Evolutionary conservation across 1,139 yeast genomes (phyloP), one percentile per base, ranked within the genome.

Genomic region (Debaryomyces coudertii): DNA sequence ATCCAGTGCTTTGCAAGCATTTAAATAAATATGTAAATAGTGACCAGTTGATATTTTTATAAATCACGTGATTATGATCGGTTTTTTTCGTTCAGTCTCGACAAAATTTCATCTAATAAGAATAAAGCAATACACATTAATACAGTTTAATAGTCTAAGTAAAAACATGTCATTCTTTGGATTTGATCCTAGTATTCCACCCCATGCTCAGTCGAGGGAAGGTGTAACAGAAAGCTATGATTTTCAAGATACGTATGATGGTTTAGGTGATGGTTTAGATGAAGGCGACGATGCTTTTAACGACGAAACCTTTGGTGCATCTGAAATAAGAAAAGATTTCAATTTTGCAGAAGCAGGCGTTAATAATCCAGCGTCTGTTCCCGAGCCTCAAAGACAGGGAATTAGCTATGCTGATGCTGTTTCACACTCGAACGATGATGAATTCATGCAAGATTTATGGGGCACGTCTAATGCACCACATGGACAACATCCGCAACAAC

Each of bases 231-330:
- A 77, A 49, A 68, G 71, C 3, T 80, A 78, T 56, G 95, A 87
- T 59, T 90, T 88, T 60, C 95, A 89, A 56, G 95, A 90, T 44
- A 85, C 95, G 14, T 88, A 87, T 61, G 89, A 86, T 52, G 92
- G 92, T 3, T 76, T 87, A 48, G 93, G 90, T 2, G 88, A 80
- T 25, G 76, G 76, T 49, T 76, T 80, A 41, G 78, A 77, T 38
- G 95, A 87, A 53, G 84, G 80, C 29, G 90, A 85, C 48, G 97
- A 90, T 62, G 90, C 85, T 44, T 74, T 89, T 58, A 92, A 92
- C 62, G 87, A 84, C 51, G 96, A 89, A 60, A 92, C 98, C 1
- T 92, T 92, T 69, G 97, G 97, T 39, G 76, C 71, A 40, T 74
- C 77, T 7, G 77, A 74, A 6, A 66, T 85, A 40, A 86, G 90